phyloP scores from a whole-genome alignment of 2,329 filamentous ascomycete species.

The Aspergillus brunneoviolaceus region DNA sequence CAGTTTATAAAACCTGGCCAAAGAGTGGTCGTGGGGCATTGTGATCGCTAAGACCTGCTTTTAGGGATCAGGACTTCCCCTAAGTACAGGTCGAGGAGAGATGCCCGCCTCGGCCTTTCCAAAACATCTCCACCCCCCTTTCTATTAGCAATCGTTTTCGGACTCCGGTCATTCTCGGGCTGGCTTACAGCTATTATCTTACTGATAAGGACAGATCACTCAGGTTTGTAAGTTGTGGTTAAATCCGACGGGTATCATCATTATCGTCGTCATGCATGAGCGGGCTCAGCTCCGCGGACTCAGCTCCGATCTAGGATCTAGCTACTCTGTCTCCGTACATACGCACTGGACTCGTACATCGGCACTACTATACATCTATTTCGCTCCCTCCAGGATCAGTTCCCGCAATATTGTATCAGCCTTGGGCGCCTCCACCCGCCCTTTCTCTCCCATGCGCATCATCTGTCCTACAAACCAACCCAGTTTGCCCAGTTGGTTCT shows the following conservation, averaged over 20 bases:
- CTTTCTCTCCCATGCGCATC: slow-evolving; percentile 61
- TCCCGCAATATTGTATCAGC: slow-evolving; percentile 56
- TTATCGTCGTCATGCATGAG: slow-evolving; percentile 1
- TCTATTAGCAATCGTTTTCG: slow-evolving; percentile 23
- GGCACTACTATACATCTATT: slow-evolving; percentile 6
- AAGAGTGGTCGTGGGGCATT: slow-evolving; percentile 15
- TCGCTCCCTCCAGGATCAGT: slow-evolving; percentile 40
- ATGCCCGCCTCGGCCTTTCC: slow-evolving; percentile 27
- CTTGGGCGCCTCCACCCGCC: slow-evolving; percentile 60
- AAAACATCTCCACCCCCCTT: slow-evolving; percentile 27
- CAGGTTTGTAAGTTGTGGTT: no score
- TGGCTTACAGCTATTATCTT: no score
- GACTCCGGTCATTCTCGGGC: no score
- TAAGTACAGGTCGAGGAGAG: slow-evolving; percentile 52
- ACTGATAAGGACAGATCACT: no score
- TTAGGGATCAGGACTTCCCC: slow-evolving; percentile 47
- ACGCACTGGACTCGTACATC: background rate
- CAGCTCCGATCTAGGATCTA: no score
- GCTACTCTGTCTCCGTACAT: background rate
- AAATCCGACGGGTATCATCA: slow-evolving; percentile 23
- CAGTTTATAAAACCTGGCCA: background rate
- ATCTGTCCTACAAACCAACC: slow-evolving; percentile 70
- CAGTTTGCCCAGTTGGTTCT: slow-evolving; percentile 63
- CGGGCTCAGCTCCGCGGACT: no score
- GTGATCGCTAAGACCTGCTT: slow-evolving; percentile 47